Evolutionary conservation across 2,329 filamentous ascomycete species (phyloP), one percentile per base, ranked within the genome.

Genomic region (Septoria petroselini): DNA sequence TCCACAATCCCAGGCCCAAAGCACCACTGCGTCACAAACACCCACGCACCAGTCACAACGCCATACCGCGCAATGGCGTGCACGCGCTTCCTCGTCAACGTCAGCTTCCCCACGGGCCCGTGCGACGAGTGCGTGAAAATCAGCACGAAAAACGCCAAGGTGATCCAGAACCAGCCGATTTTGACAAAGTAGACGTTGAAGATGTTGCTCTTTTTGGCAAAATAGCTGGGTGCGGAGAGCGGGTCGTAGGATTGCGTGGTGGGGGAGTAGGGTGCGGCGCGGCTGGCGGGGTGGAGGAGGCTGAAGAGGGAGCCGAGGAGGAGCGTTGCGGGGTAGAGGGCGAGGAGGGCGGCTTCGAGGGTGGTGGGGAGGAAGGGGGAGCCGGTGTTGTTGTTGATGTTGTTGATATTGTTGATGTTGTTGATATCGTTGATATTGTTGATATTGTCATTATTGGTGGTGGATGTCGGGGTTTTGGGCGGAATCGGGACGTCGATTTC

Each of bases 111-210:
- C 68, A 51, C 61, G 65, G 65, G 73, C 58, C 64, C 76, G 17
- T 76, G 73, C 18, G 73, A 72, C 1, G 85, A 82, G 64, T 95
- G 86, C 18, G 82, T 83, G 34, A 83, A 68, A 5, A 87, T 68
- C 54, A 95, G 88, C 12, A 80, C 69, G 27, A 79, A 70, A 63
- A 95, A 91, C 0, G 88, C 84, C 7, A 81, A 66, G 0, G 87
- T 90, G 23, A 88, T 83, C 93, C 93, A 98, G 41, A 84, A 80
- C 93, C 93, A 98, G 54, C 91, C 91, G 46, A 87, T 77, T 76
- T 98, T 98, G 64, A 98, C 93, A 65, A 97, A 98, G 62, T 90
- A 80, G 39, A 86, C 70, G 67, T 98, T 98, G 79, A 97, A 86
- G 44, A 96, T 62, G 72, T 98, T 98, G 68, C 83, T 79, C 72